These are phyloP conservation scores for Taiwanofungus camphoratus DNA, from an alignment of 1,284 basidiomycete species.

Conservation along the genomic window DNA sequence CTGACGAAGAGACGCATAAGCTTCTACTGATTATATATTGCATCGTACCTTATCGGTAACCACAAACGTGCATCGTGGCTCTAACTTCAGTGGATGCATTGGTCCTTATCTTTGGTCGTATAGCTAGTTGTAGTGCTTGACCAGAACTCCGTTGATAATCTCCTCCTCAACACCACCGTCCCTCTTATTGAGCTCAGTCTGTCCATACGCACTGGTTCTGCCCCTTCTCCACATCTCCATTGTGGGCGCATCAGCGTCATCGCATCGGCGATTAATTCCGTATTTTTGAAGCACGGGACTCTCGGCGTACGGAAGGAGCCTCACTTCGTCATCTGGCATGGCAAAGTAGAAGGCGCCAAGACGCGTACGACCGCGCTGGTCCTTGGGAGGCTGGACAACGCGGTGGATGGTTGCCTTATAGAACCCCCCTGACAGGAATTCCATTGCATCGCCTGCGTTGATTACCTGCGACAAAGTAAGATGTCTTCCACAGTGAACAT, in stretches of 20 bases:
- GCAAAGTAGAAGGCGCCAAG: slow-evolving; percentile 51
- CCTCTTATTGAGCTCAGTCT: slow-evolving; percentile 24
- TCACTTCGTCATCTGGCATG: slow-evolving; percentile 24
- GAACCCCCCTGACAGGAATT: slow-evolving; percentile 50
- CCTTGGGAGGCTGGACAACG: slow-evolving; percentile 40
- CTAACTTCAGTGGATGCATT: no score
- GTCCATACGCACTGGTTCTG: slow-evolving; percentile 32
- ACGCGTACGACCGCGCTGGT: slow-evolving; percentile 43
- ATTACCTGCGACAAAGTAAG: slow-evolving; percentile 31
- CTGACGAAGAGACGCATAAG: no score
- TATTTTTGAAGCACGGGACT: slow-evolving; percentile 35
- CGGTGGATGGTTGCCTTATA: slow-evolving; percentile 34
- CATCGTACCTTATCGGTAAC: no score
- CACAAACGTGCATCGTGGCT: no score
- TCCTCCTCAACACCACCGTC: slow-evolving; percentile 41
- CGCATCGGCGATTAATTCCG: slow-evolving; percentile 28
- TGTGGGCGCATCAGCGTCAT: slow-evolving; percentile 29
- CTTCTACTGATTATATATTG: no score
- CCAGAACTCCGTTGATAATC: slow-evolving; percentile 36
- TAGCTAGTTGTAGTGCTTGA: slow-evolving; percentile 41
- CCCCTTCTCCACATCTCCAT: slow-evolving; percentile 34
- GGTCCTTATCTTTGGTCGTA: no score
- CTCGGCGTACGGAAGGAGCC: slow-evolving; percentile 32
- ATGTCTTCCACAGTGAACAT: no score
- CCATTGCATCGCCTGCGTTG: slow-evolving; percentile 55